phyloP scores from a whole-genome alignment of 176 grass and related monocot genomes.

The Tillandsia fasciculata region DNA sequence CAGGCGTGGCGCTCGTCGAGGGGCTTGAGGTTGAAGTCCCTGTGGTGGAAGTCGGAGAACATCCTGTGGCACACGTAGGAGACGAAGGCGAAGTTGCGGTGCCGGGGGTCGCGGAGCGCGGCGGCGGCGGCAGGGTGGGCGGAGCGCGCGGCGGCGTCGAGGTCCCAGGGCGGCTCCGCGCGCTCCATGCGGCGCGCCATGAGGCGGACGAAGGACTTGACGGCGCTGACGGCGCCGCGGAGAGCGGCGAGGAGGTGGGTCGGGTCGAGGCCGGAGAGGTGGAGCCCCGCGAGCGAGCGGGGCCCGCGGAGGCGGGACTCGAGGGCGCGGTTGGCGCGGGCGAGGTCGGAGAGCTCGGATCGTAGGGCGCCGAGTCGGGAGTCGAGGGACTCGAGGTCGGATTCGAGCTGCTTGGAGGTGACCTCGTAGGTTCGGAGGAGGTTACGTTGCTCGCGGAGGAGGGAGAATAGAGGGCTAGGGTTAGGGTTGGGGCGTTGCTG shows the following conservation, averaged over 20 bases:
- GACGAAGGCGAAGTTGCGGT: slow-evolving; percentile 45
- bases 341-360: slow-evolving; percentile 5
- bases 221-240: slow-evolving; percentile 29
- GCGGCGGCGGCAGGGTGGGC: slow-evolving; percentile 33
- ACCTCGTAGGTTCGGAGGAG: slow-evolving; percentile 61
- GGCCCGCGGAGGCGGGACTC: slow-evolving; percentile 36
- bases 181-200: slow-evolving; percentile 46
- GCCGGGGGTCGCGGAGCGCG: slow-evolving; percentile 8
- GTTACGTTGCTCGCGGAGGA: slow-evolving; percentile 32
- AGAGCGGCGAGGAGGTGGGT: slow-evolving; percentile 66
- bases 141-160: slow-evolving; percentile 29
- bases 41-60: slow-evolving; percentile 53
- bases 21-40: slow-evolving; percentile 27
- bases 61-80: slow-evolving; percentile 60
- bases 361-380: slow-evolving; percentile 28
- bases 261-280: slow-evolving; percentile 25
- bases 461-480: slow-evolving; percentile 9
- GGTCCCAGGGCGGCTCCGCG: slow-evolving; percentile 45
- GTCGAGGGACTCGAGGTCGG: slow-evolving; percentile 48
- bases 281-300: slow-evolving; percentile 41
- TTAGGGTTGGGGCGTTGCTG: slow-evolving; percentile 10
- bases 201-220: slow-evolving; percentile 40
- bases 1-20: slow-evolving; percentile 14
- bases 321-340: slow-evolving; percentile 19
- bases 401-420: slow-evolving; percentile 48